These are phyloP conservation scores for Yarrowia osloensis DNA, from an alignment of 805 yeast genomes.

Conservation along the genomic window DNA sequence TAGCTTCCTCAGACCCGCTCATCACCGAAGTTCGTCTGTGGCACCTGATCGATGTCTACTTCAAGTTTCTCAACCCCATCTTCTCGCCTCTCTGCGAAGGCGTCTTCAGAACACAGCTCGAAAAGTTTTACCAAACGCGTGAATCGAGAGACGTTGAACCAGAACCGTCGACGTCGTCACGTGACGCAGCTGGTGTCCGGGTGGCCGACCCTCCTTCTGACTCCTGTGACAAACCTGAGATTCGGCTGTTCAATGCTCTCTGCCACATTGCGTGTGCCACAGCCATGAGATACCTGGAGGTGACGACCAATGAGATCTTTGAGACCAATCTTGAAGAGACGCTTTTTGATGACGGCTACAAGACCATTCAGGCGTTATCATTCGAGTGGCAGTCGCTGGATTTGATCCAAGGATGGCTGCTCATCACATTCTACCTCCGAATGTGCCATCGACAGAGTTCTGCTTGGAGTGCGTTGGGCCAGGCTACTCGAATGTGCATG, in stretches of 20 bases:
- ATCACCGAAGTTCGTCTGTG: conserved; percentile 33
- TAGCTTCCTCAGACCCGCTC: conserved; percentile 38
- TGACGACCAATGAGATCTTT: conserved; percentile 36
- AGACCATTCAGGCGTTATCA: conserved; percentile 46
- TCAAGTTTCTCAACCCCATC: conserved; percentile 55
- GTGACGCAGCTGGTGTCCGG: background rate
- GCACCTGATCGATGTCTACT: conserved; percentile 46
- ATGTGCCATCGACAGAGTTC: conserved; percentile 50
- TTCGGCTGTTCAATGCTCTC: conserved; percentile 53
- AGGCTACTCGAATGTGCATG: conserved; percentile 48
- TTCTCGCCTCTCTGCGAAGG: conserved; percentile 56
- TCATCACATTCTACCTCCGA: conserved; percentile 49
- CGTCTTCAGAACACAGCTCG: conserved; percentile 53
- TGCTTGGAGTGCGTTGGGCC: conserved; percentile 47
- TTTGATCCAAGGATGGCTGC: conserved; percentile 54
- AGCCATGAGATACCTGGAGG: conserved; percentile 55
- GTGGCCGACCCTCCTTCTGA: background rate
- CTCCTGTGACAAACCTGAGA: conserved; percentile 33
- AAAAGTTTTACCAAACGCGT: conserved; percentile 2
- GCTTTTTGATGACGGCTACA: conserved; percentile 48
- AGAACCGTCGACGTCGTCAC: background rate
- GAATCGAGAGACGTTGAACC: background rate
- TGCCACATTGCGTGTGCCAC: conserved; percentile 53
- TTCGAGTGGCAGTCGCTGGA: conserved; percentile 58
- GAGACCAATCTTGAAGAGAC: conserved; percentile 45